Evolutionary conservation across 106 monocot species (phyloP), one percentile per base, ranked within the genome.

Genomic region (Dendrobium officinale): DNA sequence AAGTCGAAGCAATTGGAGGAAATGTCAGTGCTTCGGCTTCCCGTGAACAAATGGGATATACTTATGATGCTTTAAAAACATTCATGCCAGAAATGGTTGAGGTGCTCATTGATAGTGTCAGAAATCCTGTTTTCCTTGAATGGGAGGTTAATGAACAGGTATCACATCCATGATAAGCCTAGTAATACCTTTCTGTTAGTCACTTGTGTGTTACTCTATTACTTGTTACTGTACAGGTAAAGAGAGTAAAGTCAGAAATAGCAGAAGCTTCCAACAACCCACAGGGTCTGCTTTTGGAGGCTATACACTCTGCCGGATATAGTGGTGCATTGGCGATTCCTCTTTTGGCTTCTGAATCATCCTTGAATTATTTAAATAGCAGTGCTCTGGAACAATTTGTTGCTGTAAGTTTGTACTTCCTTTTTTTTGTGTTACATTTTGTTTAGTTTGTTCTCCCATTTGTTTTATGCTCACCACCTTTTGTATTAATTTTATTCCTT

Each of bases 61-160:
- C 92, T 73, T 92, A 85, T 88, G 90, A 92, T 88, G 92, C 95
- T 84, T 68, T 95, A 54, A 95, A 90, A 79, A 88, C 90, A 11
- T 83, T 92, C 64, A 42, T 89, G 77, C 95, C 95, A 9, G 88
- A 92, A 56, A 95, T 95, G 95, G 90, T 95, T 80, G 95, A 95
- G 80, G 87, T 95, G 55, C 92, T 95, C 77, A 79, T 92, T 79
- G 95, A 95, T 81, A 86, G 85, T 75, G 90, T 95, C 5, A 92
- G 92, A 59, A 95, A 95, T 64, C 83, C 92, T 75, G 81, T 59
- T 80, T 95, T 92, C 80, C 85, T 95, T 76, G 92, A 92, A 64
- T 95, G 95, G 95, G 95, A 95, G 82, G 90, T 95, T 51, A 92
- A 90, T 55, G 92, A 95, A 24, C 90, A 90, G 92, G 95, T 95